Evolutionary conservation across 2,329 filamentous ascomycete species (phyloP).

Genomic region (Arthrinium phaeospermum): DNA sequence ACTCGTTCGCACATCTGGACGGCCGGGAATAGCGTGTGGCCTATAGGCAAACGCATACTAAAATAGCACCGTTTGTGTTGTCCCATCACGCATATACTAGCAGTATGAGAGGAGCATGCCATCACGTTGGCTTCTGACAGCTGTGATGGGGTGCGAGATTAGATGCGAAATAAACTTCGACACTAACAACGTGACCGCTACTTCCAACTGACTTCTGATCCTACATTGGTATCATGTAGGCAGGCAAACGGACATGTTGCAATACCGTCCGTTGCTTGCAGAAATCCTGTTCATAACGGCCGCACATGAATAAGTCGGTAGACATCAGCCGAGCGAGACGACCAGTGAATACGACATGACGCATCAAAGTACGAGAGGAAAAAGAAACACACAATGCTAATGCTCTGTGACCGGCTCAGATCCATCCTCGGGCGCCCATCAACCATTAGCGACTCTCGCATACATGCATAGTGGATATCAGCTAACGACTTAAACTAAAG

Average conservation of each 20-base stretch:
- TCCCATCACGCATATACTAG: not conserved
- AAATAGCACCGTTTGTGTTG: not conserved
- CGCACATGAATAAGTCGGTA: conserved; percentile 9
- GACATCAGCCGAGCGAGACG: not conserved
- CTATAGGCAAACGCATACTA: not conserved
- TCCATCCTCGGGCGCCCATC: not conserved
- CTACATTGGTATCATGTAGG: conserved; percentile 17
- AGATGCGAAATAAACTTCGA: conserved; percentile 11
- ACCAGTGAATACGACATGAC: conserved; percentile 1
- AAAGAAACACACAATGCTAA: not conserved
- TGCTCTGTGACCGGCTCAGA: not conserved
- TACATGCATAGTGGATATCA: not conserved
- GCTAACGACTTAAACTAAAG: not conserved
- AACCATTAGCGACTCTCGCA: not conserved
- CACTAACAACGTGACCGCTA: conserved; percentile 8
- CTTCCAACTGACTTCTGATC: conserved; percentile 9
- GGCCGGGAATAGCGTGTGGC: not conserved
- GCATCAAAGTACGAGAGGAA: not conserved
- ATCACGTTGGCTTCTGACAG: not conserved
- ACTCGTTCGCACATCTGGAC: not conserved
- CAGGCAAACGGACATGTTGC: not conserved
- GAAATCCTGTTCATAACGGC: not conserved
- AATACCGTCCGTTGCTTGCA: not conserved
- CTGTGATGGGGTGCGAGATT: not conserved
- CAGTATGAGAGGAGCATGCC: not conserved